Conservation (phyloP, 805 yeast species). For the Wickerhamomyces bisporus region DNA sequence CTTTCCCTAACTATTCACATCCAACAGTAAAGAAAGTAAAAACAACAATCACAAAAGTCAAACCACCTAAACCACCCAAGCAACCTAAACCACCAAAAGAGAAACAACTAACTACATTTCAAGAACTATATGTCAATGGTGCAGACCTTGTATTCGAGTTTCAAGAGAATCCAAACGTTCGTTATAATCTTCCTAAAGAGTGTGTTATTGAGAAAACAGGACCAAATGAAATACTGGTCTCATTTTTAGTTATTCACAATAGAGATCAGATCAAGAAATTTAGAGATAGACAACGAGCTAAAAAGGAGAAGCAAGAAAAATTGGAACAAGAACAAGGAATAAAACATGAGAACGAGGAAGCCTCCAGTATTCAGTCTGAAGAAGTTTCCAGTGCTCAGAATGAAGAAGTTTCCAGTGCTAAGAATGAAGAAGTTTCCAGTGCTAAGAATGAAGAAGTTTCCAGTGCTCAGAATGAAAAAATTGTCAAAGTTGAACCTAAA, state of each 20-base stretch:
- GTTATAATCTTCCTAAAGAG: slow-evolving; percentile 73
- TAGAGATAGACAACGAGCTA: slow-evolving; percentile 13
- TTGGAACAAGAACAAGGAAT: slow-evolving; percentile 24
- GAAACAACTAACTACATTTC: slow-evolving; percentile 67
- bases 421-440: no score
- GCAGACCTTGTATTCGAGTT: slow-evolving; percentile 84
- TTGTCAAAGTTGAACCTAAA: slow-evolving; percentile 13
- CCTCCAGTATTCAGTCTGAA: no score
- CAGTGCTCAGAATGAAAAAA: slow-evolving; percentile 19
- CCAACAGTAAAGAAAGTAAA: slow-evolving; percentile 19
- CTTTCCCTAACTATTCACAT: slow-evolving; percentile 18
- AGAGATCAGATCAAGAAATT: slow-evolving; percentile 21
- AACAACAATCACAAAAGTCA: slow-evolving; percentile 9
- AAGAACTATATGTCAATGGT: slow-evolving; percentile 59
- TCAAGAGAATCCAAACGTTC: slow-evolving; percentile 67
- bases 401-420: no score
- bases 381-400: no score
- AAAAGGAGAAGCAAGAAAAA: slow-evolving; percentile 15
- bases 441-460: no score
- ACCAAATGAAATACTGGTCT: slow-evolving; percentile 30
- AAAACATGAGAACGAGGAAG: slow-evolving; percentile 20
- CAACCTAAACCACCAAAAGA: slow-evolving; percentile 32
- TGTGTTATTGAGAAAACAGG: slow-evolving; percentile 59
- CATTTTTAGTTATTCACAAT: slow-evolving; percentile 30
- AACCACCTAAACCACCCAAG: slow-evolving; percentile 9